A percentile compares a stretch with the other conserved stretches of the same genome.
phyloP scores from a whole-genome alignment of 1,284 basidiomycete species.

The Mycena citricolor region DNA sequence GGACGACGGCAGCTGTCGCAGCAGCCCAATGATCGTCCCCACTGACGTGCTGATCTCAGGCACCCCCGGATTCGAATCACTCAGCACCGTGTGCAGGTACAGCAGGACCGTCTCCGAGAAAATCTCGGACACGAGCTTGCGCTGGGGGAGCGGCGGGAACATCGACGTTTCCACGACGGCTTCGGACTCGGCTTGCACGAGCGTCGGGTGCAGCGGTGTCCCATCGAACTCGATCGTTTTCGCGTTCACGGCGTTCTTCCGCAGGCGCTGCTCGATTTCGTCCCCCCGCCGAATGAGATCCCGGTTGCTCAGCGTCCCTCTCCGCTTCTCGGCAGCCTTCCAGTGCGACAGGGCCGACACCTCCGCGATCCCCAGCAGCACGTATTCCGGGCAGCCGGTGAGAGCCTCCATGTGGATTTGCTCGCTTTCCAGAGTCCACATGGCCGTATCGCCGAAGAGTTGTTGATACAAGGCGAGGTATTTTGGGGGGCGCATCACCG shows the following conservation, averaged over 20 bases:
- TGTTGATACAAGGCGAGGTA: constrained; percentile 66
- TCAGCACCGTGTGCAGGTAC: constrained; percentile 71
- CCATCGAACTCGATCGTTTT: constrained; percentile 31
- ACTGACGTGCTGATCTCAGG: constrained; percentile 65
- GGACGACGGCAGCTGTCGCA: constrained; percentile 55
- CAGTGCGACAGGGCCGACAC: constrained; percentile 72
- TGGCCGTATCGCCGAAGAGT: constrained; percentile 40
- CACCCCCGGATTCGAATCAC: constrained; percentile 67
- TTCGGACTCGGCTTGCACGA: constrained; percentile 29
- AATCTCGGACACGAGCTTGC: constrained; percentile 52
- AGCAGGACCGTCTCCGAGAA: constrained; percentile 68
- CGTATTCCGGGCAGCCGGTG: constrained; percentile 74
- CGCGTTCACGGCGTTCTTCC: constrained; percentile 36
- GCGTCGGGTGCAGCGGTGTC: constrained; percentile 39
- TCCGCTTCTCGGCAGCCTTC: constrained; percentile 62
- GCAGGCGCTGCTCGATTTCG: constrained; percentile 62
- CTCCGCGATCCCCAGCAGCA: constrained; percentile 73
- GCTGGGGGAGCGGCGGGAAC: constrained; percentile 43
- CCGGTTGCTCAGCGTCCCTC: constrained; percentile 63
- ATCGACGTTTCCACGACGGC: constrained; percentile 29
- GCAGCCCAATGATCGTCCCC: constrained; percentile 49
- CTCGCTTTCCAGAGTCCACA: constrained; percentile 22
- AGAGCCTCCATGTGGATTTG: constrained; percentile 59
- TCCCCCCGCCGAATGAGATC: constrained; percentile 69
- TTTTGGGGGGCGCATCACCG: constrained; percentile 59